Base-by-base conservation (phyloP, 108 stramenopile genomes). In the Fistulifera solaris region DNA sequence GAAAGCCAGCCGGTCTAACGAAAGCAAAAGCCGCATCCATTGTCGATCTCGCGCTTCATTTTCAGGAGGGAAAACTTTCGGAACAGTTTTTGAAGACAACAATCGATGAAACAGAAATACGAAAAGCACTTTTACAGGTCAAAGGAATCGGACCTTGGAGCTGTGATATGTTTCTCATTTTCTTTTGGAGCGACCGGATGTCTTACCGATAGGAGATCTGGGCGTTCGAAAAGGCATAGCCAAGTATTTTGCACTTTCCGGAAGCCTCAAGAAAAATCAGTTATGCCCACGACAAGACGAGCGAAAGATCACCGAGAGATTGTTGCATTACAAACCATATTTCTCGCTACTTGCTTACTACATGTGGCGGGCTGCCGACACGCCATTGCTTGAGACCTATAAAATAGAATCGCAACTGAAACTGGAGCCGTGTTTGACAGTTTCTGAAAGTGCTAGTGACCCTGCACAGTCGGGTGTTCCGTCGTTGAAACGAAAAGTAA, bases 91-190 rank as follows among this genome's bases (percentile, higher is more conserved):
- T 73, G 52, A 11, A 51, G 6, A 51, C 3, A 5, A 56, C 55
- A 12, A 22, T 44, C 13, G 31, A 35, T 8, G 31, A 35, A 35
- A 18, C 44, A 16, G 48, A 40, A 50, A 52, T 76, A 12, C 67
- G 75, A 50, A n/a, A 57, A 6, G 52, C 40, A 7, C 48, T 85
- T 25, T 40, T 77, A 5, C 27, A 62, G 13, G 56, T 85, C 48
- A 68, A 70, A 47, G 83, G 83, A 11, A 58, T 85, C 56, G 83
- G 83, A 19, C 74, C 73, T 16, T 85, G 83, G 83, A 52, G 66
- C 10, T 62, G 65, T 44, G 76, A 85, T 52, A 85, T 85, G 76
- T 85, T 80, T 59, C 27, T 75, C 1, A 54, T 85, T 42, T 85
- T 85, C 49, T 56, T 28, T 47, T 80, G 26, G 63, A 77, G 35